phyloP scores from a whole-genome alignment of 2,329 filamentous ascomycete genomes.

The Arthrobotrys conoides region DNA sequence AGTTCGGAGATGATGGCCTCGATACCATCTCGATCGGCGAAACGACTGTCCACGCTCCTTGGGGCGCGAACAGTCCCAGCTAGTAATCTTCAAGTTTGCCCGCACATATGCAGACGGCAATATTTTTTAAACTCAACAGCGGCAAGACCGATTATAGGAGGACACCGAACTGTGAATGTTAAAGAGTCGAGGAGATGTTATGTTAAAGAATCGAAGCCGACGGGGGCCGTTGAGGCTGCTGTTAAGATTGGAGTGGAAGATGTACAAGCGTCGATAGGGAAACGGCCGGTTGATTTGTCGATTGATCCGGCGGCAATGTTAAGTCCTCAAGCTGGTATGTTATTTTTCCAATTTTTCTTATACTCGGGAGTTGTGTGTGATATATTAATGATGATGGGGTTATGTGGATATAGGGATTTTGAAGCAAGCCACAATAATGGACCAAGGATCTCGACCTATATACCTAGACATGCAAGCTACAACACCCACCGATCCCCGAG shows the following conservation, averaged over 20 bases:
- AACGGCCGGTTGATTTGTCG: slow-evolving; percentile 32
- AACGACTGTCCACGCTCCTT: slow-evolving; percentile 39
- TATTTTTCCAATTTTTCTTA: background rate
- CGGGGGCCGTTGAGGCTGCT: slow-evolving; percentile 41
- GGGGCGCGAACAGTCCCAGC: slow-evolving; percentile 24
- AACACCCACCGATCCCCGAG: slow-evolving; percentile 92
- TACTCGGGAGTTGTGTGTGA: background rate
- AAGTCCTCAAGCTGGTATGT: slow-evolving; percentile 50
- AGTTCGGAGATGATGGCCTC: slow-evolving; percentile 31
- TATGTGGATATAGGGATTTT: slow-evolving; percentile 75
- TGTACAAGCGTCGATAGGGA: slow-evolving; percentile 34
- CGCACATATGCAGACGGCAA: slow-evolving; percentile 3
- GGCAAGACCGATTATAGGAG: slow-evolving; percentile 12
- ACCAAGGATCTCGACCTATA: slow-evolving; percentile 91
- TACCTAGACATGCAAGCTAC: slow-evolving; percentile 99
- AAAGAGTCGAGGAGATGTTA: slow-evolving; percentile 23
- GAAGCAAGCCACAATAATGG: slow-evolving; percentile 92
- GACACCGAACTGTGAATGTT: background rate
- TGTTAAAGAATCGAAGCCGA: slow-evolving; percentile 50
- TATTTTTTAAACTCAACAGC: slow-evolving; percentile 18
- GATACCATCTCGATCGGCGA: slow-evolving; percentile 54
- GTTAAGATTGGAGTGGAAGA: slow-evolving; percentile 29
- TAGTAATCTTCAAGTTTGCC: background rate
- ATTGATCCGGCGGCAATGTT: slow-evolving; percentile 57
- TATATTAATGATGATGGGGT: background rate